A percentile compares a stretch with the other conserved stretches of the same genome.
phyloP scores from a whole-genome alignment of 495 filamentous ascomycete species.

The Xylaria intraflava region DNA sequence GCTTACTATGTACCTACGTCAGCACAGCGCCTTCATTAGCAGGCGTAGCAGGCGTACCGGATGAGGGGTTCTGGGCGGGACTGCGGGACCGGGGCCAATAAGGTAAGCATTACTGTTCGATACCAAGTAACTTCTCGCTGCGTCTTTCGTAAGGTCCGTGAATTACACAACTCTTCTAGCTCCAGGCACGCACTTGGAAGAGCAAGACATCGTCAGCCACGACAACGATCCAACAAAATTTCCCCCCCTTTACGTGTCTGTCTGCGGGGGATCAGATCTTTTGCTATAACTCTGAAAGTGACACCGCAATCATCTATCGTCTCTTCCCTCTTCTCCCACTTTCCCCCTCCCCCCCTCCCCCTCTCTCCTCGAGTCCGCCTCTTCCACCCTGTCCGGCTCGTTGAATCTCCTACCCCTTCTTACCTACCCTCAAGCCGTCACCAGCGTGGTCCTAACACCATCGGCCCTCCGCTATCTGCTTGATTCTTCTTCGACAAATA shows the following conservation, averaged over 20 bases:
- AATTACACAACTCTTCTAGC: not conserved
- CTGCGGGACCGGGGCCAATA: no score
- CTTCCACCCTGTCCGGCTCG: not conserved
- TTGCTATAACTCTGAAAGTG: no score
- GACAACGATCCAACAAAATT: not conserved
- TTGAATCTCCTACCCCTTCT: conserved; percentile 7
- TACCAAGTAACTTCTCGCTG: not conserved
- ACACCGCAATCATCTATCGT: not conserved
- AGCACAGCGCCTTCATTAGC: no score
- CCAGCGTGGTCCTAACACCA: conserved; percentile 26
- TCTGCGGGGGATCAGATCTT: not conserved
- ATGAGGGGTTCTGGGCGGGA: not conserved
- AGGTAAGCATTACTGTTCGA: conserved; percentile 9
- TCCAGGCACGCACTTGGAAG: not conserved
- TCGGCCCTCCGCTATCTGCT: conserved; percentile 12
- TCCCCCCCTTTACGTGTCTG: not conserved
- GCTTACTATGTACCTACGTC: no score
- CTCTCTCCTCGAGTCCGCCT: not conserved
- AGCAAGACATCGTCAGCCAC: not conserved
- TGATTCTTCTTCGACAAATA: not conserved
- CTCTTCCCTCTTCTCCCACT: not conserved
- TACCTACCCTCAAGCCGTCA: conserved; percentile 1
- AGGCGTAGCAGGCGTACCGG: no score
- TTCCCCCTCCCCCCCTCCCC: not conserved
- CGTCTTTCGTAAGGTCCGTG: conserved; percentile 6